These are phyloP conservation scores for Fusarium sublunatum DNA, from an alignment of 2,329 filamentous ascomycete species.

Conservation along the genomic window DNA sequence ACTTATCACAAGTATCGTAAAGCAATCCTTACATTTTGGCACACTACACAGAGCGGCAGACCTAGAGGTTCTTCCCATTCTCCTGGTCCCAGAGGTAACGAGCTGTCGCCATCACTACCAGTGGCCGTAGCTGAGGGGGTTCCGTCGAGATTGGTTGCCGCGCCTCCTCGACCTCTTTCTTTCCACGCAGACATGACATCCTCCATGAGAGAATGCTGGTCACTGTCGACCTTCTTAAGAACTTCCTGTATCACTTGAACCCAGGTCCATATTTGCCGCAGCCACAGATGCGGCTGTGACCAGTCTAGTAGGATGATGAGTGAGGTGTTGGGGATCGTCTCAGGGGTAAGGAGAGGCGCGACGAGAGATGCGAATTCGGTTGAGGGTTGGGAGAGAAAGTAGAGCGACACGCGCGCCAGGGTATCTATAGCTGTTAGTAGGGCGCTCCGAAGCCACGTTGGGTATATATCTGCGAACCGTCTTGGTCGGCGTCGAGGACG, in stretches of 20 bases:
- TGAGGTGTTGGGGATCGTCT: constrained; percentile 86
- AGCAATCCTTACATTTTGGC: constrained; percentile 78
- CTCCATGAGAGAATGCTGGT: constrained; percentile 85
- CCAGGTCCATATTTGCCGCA: constrained; percentile 90
- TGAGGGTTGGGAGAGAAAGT: constrained; percentile 87
- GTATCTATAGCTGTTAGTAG: constrained; percentile 71
- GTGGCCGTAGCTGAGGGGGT: constrained; percentile 65
- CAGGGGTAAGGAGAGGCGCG: constrained; percentile 83
- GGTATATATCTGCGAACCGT: constrained; percentile 67
- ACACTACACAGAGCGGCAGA: constrained; percentile 91
- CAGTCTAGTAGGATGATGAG: constrained; percentile 95
- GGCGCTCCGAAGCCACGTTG: not conserved
- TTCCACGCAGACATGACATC: constrained; percentile 85
- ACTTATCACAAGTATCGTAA: constrained; percentile 4
- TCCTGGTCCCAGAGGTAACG: constrained; percentile 83
- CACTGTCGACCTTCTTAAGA: constrained; percentile 76
- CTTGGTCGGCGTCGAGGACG: constrained; percentile 91
- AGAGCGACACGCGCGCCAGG: constrained; percentile 87
- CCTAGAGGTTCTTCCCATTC: constrained; percentile 94
- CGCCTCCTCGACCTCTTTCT: constrained; percentile 75
- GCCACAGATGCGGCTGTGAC: constrained; percentile 93
- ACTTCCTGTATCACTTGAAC: constrained; percentile 84
- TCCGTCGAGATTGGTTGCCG: constrained; percentile 71
- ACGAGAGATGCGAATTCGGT: constrained; percentile 85
- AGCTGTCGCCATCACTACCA: constrained; percentile 70